A percentile compares a stretch with the other conserved stretches of the same genome.
phyloP scores from a whole-genome alignment of 139 green algal species.

The Dunaliella sp. region DNA sequence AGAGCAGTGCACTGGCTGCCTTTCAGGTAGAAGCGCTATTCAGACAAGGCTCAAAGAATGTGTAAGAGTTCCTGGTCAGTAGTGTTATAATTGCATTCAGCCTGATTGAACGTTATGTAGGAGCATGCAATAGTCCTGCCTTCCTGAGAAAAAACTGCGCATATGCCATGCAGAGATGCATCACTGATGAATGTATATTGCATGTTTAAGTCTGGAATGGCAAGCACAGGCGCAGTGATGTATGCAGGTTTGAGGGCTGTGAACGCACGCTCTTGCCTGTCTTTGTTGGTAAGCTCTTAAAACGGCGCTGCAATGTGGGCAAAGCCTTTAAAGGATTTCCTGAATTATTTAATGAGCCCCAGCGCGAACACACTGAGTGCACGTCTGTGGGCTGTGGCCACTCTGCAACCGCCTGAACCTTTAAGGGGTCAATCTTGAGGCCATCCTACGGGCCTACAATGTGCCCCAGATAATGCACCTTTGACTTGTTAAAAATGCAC shows the following conservation, averaged over 20 bases:
- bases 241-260: constrained; percentile 21
- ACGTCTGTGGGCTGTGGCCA: neutral
- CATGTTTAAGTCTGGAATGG: constrained; percentile 8
- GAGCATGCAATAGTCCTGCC: constrained; percentile 24
- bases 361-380: neutral
- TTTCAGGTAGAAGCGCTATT: constrained; percentile 1
- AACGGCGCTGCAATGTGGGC: constrained; percentile 16
- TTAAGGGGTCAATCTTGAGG: neutral
- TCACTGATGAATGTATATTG: constrained; percentile 22
- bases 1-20: too few relatives aligned
- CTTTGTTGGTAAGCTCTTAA: constrained; percentile 2
- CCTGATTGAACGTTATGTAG: constrained; percentile 18
- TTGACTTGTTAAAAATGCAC: constrained; percentile 21
- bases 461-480: constrained; percentile 1
- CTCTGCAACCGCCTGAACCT: neutral
- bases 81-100: constrained; percentile 29
- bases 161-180: constrained; percentile 21
- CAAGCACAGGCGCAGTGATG: constrained; percentile 28
- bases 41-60: neutral
- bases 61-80: constrained; percentile 24
- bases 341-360: constrained; percentile 33
- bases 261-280: constrained; percentile 19
- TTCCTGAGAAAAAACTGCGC: constrained; percentile 30
- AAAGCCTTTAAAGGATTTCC: constrained; percentile 34
- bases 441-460: neutral